Base-by-base conservation (phyloP, 1,284 basidiomycete species). In the Ustilago nuda region DNA sequence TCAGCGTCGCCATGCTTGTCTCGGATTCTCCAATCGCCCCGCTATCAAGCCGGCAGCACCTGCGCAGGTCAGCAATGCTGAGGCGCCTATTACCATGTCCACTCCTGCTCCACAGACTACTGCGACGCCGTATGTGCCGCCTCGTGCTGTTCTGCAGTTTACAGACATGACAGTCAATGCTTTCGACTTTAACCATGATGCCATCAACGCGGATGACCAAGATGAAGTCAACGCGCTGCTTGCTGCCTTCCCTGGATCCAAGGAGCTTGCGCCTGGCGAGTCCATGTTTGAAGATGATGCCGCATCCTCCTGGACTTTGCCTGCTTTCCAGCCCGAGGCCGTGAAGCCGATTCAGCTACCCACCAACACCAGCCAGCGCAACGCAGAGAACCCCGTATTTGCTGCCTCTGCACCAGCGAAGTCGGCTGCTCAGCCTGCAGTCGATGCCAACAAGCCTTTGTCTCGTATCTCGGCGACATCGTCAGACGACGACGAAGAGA, bases 201-300 rank as follows among this genome's bases (percentile, higher is more conserved):
- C 15, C 15, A 32, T 15, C 9, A 30, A 46, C 50, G 54, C 8
- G 19, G 37, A 59, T 2, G 77, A 75, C 7, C 62, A 71, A 12
- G 73, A 78, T 51, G 67, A 78, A 27, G 63, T 83, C 33, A 61
- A 71, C 15, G 74, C 73, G 8, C 48, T 82, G 32, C 66, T 79
- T 0, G 61, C 55, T 17, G 80, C 75, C 4, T 79, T 75, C 59
- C 79, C 80, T 7, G 78, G 78, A 23, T 74, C 78, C 30, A 69
- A 64, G 27, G 61, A 73, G 66, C 60, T 80, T 12, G 78, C 50
- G 0, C 63, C 68, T 1, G 64, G 72, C 39, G 73, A 79, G 43
- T 66, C 68, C 33, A 76, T 72, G 72, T 43, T 78, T n/a, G 66
- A 72, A 15, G 58, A 63, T 12, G 61, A 62, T 30, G 54, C 55